phyloP scores from a whole-genome alignment of 2,329 filamentous ascomycete genomes.

The Xylariaceae sp. region DNA sequence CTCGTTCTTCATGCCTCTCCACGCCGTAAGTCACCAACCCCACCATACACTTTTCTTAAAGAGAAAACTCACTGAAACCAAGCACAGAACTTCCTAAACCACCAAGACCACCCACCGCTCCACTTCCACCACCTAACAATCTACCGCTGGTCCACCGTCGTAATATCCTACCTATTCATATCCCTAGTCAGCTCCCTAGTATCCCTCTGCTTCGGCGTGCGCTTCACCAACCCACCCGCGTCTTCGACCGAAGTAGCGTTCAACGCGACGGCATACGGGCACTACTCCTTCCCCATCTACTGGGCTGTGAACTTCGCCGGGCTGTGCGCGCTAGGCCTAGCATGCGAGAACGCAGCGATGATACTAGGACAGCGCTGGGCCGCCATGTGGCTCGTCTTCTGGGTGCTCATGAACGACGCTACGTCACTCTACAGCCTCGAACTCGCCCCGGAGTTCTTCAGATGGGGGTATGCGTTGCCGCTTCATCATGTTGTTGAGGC shows the following conservation, averaged over 20 bases:
- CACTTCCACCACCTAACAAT: constrained; percentile 55
- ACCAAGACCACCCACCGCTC: constrained; percentile 52
- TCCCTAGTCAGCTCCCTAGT: constrained; percentile 62
- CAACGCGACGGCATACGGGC: constrained; percentile 6
- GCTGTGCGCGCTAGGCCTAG: constrained; percentile 59
- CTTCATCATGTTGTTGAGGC: constrained; percentile 59
- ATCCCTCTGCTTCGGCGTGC: constrained; percentile 59
- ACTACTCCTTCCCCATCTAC: constrained; percentile 51
- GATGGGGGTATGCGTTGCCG: constrained; percentile 62
- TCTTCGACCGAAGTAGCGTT: not conserved
- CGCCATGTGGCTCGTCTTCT: constrained; percentile 62
- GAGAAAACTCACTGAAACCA: too few species aligned
- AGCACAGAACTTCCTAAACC: constrained; percentile 46
- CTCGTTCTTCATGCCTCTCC: constrained; percentile 60
- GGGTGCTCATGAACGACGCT: constrained; percentile 62
- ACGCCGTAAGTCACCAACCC: constrained; percentile 37
- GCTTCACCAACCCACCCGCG: constrained; percentile 49
- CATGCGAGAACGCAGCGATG: constrained; percentile 63
- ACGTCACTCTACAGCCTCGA: constrained; percentile 58
- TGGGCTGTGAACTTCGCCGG: constrained; percentile 62
- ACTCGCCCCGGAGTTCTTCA: constrained; percentile 55
- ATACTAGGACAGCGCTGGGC: constrained; percentile 57
- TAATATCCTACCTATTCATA: constrained; percentile 56
- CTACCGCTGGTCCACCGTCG: constrained; percentile 54
- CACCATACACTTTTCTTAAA: not conserved